Evolutionary conservation across 1,284 basidiomycete species (phyloP).

Genomic region (Cutaneotrichosporon sp.): DNA sequence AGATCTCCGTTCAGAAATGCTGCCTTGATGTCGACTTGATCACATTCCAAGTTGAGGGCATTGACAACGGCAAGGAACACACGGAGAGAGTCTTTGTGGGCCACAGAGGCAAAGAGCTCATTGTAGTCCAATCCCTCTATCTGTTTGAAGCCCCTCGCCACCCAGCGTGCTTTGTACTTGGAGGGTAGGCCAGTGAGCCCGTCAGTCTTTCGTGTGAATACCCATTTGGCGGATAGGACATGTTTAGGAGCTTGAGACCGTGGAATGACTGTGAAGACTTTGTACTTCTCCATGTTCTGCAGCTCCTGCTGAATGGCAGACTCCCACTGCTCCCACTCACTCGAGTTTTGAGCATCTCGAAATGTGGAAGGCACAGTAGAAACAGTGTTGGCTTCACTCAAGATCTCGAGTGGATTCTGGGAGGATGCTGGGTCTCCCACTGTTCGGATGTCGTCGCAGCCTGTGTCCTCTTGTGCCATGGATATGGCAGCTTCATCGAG

Average conservation of each 20-base stretch:
- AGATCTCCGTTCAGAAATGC: constrained; percentile 11
- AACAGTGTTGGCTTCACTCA: too few species aligned
- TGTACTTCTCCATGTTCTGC: constrained; percentile 27
- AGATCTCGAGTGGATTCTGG: too few species aligned
- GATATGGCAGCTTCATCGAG: too few species aligned
- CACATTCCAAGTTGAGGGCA: constrained; percentile 29
- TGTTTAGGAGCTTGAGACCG: neutral
- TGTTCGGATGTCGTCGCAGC: too few species aligned
- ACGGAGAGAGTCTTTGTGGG: constrained; percentile 33
- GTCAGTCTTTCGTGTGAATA: constrained; percentile 24
- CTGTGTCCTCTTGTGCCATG: too few species aligned
- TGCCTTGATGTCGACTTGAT: constrained; percentile 36
- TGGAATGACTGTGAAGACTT: constrained; percentile 20
- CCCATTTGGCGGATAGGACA: constrained; percentile 7
- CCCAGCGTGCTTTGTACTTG: constrained; percentile 17
- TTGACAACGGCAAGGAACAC: constrained; percentile 31
- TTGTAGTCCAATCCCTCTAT: constrained; percentile 26
- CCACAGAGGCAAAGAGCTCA: constrained; percentile 28
- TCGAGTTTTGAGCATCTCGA: neutral
- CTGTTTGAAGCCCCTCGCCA: constrained; percentile 4
- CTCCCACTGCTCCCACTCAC: constrained; percentile 20
- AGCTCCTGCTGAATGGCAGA: constrained; percentile 24
- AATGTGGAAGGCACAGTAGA: neutral
- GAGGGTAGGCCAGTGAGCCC: constrained; percentile 18
- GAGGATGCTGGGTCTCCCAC: too few species aligned